Base-by-base conservation (phyloP, 2,329 filamentous ascomycete species). In the Dactylellina drechsleri region DNA sequence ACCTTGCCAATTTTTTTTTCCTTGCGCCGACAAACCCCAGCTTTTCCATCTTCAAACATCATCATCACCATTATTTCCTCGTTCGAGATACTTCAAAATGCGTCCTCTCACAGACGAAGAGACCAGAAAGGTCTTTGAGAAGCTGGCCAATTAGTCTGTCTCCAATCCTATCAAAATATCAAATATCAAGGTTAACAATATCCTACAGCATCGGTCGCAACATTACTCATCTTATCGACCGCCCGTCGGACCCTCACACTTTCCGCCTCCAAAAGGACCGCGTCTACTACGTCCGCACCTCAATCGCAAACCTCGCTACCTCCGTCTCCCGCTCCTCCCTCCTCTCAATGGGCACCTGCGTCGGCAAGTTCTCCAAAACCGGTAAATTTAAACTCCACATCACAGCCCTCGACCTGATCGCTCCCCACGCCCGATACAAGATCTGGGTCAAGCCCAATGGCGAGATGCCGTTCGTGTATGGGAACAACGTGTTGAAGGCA, bases 391-490 rank as follows among this genome's bases (percentile, higher is more conserved):
- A 94, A 62, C 86, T 99, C 66, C 93, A 97, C 84, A 92, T 98
- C 81, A 98, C 94, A 0, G 91, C 87, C n/a, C 86, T 99, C 71
- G 91, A 93, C 77, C 88, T 97, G 77, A 90, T 99, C 78, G 91
- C 93, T 68, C 90, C 92, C 78, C 92, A 97, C 82, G 94, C 94
- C 52, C 87, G 95, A 73, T 96, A 97, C 84, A 98, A 98, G 88
- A 89, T 98, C 79, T 98, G 93, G 93, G 90, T 99, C 78, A 96
- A 96, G 83, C 87, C 90, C 73, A 98, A 98, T 83, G 95, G 95
- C 78, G 93, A 96, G 80, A 97, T 97, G 93, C 94, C 95, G 0
- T 98, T 96, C 82, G 84, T 99, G 54, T 99, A 98, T 83, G 95
- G 95, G 62, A 92, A 92, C 68, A 93, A 98, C 82, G 86, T 96